These are phyloP conservation scores for Kwoniella sp. DNA, from an alignment of 768 basidiomycete genomes.

Conservation along the genomic window DNA sequence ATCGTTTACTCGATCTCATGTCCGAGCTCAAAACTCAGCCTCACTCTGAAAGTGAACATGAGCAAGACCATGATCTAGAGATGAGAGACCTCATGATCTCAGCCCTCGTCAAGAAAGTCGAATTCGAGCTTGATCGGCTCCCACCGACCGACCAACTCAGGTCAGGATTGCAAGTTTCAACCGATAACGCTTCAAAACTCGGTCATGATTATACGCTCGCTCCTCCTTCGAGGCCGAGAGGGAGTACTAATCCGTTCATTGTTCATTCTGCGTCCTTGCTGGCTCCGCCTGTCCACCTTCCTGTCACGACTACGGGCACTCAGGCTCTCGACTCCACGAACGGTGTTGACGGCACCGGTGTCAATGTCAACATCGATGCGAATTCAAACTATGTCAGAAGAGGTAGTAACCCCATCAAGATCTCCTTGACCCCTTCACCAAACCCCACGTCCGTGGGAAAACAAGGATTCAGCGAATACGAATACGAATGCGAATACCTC, in stretches of 20 bases:
- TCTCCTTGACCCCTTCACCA: not conserved
- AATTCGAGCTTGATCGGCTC: slow-evolving; percentile 20
- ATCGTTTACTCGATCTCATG: slow-evolving; percentile 13
- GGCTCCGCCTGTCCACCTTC: not conserved
- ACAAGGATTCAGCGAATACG: not conserved
- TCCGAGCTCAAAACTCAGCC: not conserved
- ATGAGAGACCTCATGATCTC: slow-evolving; percentile 33
- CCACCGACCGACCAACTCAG: not conserved
- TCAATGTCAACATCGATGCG: slow-evolving; percentile 3
- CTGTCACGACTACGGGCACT: not conserved
- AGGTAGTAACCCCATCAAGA: slow-evolving; percentile 12
- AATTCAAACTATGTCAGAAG: not conserved
- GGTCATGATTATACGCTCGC: not conserved
- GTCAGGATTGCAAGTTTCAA: too few relatives aligned
- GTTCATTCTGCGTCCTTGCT: slow-evolving; percentile 25
- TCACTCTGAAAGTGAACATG: too few relatives aligned
- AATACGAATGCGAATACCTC: not conserved
- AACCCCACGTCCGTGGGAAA: too few relatives aligned
- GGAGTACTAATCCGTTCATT: slow-evolving; percentile 31
- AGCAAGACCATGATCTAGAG: slow-evolving; percentile 25
- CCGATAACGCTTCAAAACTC: not conserved
- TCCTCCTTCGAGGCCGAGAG: not conserved
- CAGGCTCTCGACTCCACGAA: not conserved
- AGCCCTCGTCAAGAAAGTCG: slow-evolving; percentile 35
- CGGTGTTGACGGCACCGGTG: not conserved